Evolutionary conservation across 2,329 filamentous ascomycete genomes (phyloP).

Genomic region (Penicillium sp.): DNA sequence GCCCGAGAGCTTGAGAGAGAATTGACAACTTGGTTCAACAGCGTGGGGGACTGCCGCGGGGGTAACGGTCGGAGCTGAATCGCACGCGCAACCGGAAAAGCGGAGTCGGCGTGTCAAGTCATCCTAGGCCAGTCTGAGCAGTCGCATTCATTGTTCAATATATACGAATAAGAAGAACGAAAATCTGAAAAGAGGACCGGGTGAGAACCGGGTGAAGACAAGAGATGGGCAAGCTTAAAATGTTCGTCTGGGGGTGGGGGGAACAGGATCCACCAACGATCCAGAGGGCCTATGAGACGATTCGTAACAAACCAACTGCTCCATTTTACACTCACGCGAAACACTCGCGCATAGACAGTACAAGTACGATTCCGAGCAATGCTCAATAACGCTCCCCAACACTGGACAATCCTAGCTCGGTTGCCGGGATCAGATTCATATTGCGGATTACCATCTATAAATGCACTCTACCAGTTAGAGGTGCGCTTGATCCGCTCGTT

Average conservation of each 20-base stretch:
- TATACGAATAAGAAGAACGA: background rate
- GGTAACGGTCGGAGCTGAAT: background rate
- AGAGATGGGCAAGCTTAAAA: conserved; percentile 5
- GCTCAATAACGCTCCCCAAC: no score
- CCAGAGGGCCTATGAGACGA: conserved; percentile 17
- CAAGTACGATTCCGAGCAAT: background rate
- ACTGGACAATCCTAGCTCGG: no score
- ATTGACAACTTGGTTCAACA: background rate
- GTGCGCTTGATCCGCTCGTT: conserved; percentile 55
- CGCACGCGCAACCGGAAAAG: background rate
- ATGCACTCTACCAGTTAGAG: conserved; percentile 36
- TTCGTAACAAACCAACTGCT: conserved; percentile 14
- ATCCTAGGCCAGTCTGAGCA: conserved; percentile 1
- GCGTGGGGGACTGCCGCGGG: background rate
- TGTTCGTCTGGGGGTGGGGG: conserved; percentile 16
- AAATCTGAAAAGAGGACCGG: background rate
- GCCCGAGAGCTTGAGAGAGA: background rate
- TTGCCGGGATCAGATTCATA: no score
- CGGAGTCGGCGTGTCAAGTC: conserved; percentile 7
- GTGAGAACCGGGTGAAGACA: background rate
- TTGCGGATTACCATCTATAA: background rate
- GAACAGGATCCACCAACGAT: conserved; percentile 14
- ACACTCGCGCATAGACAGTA: background rate
- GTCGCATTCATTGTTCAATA: conserved; percentile 6
- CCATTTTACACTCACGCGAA: background rate